Base-by-base conservation (phyloP, 228 moss, liverwort and hornwort species). In the Sphagnum magellanicum region DNA sequence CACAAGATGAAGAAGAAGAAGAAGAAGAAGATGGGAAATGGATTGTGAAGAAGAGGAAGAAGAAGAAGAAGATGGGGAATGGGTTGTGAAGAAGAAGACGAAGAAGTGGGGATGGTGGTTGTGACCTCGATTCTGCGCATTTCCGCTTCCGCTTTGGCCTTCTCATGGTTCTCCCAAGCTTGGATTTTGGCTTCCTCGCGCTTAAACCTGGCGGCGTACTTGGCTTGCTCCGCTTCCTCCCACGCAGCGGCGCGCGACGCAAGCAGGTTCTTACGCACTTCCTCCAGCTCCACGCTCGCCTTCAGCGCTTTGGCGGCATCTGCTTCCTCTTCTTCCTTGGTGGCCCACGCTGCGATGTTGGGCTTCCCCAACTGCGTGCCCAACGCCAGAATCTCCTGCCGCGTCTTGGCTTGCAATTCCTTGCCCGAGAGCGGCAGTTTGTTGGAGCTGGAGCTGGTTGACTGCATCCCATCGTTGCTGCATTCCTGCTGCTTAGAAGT, bases 161-260 rank as follows among this genome's bases (percentile, higher is more conserved):
- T 92, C 74, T 93, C 91, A 51, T 88, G 86, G 59, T 87, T 92
- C 64, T 96, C 87, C 96, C 92, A 93, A 8, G 88, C 83, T 48
- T 78, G 77, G 61, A 96, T 96, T 72, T 84, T 96, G 0, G 84
- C 83, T 69, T 93, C 83, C 63, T 96, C 91, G 50, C 84, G 75
- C 74, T 91, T 77, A 70, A 71, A 96, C 94, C 94, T 90, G 60
- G 95, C 91, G 52, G 83, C 59, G 61, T 89, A 89, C 67, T 95
- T 95, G 62, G 95, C 79, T 52, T 92, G 92, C 63, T 95, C 95
- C n/a, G 92, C 92, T 60, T 91, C 91, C 78, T 90, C 90, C 95
- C 95, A 95, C 12, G 95, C 95, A 16, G 84, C 86, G 10, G 95
- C 92, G 8, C 95, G 83, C 13, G 91, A 84, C 4, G 87, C 89